Evolutionary conservation across 192 early-diverging fungal species (phyloP).

Genomic region (Coemansia sp.): DNA sequence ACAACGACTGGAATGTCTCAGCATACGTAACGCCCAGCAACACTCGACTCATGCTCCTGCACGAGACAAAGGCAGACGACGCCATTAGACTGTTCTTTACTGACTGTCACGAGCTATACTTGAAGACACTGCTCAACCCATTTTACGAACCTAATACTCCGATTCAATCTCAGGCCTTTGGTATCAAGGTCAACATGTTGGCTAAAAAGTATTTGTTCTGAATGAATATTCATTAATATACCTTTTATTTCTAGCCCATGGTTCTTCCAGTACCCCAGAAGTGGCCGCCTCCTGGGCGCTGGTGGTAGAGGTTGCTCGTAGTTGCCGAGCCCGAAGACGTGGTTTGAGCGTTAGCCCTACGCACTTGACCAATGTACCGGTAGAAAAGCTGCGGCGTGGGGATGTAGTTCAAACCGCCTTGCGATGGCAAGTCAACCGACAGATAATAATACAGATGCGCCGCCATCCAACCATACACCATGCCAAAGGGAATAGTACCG

Average conservation of each 20-base stretch:
- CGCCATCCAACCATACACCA: slow-evolving; percentile 67
- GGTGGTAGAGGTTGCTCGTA: slow-evolving; percentile 14
- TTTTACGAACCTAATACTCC: slow-evolving; percentile 85
- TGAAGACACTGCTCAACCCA: slow-evolving; percentile 79
- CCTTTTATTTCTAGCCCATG: slow-evolving; percentile 26
- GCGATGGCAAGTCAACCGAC: slow-evolving; percentile 64
- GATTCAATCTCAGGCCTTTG: slow-evolving; percentile 79
- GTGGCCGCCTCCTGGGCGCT: slow-evolving; percentile 50
- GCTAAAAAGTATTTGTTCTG: slow-evolving; percentile 76
- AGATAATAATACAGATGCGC: slow-evolving; percentile 79
- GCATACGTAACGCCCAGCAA: slow-evolving; percentile 90
- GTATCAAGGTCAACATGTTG: slow-evolving; percentile 72
- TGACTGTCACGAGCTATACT: slow-evolving; percentile 50
- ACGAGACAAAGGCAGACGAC: slow-evolving; percentile 62
- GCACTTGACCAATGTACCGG: slow-evolving; percentile 46
- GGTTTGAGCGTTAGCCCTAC: slow-evolving; percentile 22
- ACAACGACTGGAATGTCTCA: slow-evolving; percentile 92
- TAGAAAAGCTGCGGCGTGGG: slow-evolving; percentile 67
- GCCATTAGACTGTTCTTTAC: slow-evolving; percentile 62
- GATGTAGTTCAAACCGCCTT: slow-evolving; percentile 65
- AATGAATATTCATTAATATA: neutral
- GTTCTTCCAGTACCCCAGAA: slow-evolving; percentile 59
- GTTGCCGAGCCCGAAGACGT: slow-evolving; percentile 25
- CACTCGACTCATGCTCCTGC: slow-evolving; percentile 69
- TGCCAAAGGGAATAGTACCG: slow-evolving; percentile 46